These are phyloP conservation scores for Aspergillus ochraceus DNA, from an alignment of 2,329 filamentous ascomycete genomes.

Conservation along the genomic window DNA sequence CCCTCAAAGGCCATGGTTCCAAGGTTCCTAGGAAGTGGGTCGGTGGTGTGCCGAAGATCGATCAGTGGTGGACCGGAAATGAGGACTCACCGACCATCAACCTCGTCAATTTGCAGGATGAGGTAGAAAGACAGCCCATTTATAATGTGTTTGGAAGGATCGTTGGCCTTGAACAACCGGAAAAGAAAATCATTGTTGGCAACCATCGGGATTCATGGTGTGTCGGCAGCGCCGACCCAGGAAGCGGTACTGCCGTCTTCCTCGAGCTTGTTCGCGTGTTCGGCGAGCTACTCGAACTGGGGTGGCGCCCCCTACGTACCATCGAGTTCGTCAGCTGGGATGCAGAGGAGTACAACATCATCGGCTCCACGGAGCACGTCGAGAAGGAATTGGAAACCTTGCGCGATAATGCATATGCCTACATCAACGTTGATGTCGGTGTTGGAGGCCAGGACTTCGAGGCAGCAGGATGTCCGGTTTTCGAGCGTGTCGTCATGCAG, in stretches of 20 bases:
- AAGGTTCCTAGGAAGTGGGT: slow-evolving; percentile 69
- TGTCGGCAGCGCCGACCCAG: slow-evolving; percentile 81
- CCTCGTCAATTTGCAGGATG: slow-evolving; percentile 83
- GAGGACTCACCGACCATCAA: slow-evolving; percentile 72
- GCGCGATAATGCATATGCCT: slow-evolving; percentile 74
- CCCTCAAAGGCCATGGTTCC: slow-evolving; percentile 72
- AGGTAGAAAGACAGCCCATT: slow-evolving; percentile 76
- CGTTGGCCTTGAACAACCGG: slow-evolving; percentile 75
- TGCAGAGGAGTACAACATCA: slow-evolving; percentile 85
- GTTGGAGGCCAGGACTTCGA: slow-evolving; percentile 74
- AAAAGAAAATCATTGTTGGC: slow-evolving; percentile 84
- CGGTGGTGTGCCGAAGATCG: slow-evolving; percentile 72
- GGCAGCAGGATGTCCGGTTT: slow-evolving; percentile 78
- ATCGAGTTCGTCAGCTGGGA: slow-evolving; percentile 99
- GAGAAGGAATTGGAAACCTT: slow-evolving; percentile 77
- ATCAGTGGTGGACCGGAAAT: slow-evolving; percentile 83
- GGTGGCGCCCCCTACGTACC: slow-evolving; percentile 89
- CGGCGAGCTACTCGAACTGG: slow-evolving; percentile 70
- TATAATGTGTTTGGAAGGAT: slow-evolving; percentile 91
- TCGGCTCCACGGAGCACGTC: slow-evolving; percentile 93
- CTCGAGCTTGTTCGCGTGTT: slow-evolving; percentile 85
- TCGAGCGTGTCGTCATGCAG: slow-evolving; percentile 69
- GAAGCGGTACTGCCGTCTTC: slow-evolving; percentile 86
- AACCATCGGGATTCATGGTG: slow-evolving; percentile 94
- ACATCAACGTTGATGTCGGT: slow-evolving; percentile 86